phyloP scores from a whole-genome alignment of 441 rosid genomes.

The Adansonia rubrostipa region DNA sequence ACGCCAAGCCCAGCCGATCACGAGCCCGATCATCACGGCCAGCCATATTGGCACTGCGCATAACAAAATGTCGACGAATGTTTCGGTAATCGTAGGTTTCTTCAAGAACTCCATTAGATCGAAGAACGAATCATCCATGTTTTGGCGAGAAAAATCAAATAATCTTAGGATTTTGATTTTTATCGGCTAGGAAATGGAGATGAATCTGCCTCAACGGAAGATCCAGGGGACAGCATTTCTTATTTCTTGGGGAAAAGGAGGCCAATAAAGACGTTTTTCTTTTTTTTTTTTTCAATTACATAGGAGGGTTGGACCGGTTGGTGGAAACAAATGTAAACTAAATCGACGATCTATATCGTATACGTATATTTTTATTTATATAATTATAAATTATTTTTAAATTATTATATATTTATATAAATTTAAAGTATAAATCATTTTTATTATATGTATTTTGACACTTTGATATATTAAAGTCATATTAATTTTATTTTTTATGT shows the following conservation, averaged over 20 bases:
- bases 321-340: too few species aligned
- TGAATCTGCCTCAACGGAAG: constrained; percentile 14
- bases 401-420: too few species aligned
- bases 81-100: constrained; percentile 75
- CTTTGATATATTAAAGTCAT: too few species aligned
- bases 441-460: too few species aligned
- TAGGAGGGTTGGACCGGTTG: too few species aligned
- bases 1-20: constrained; percentile 99
- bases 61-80: constrained; percentile 92
- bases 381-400: too few species aligned
- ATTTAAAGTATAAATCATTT: too few species aligned
- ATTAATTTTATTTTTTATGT: too few species aligned
- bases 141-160: constrained; percentile 19
- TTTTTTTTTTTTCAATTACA: background rate
- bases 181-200: constrained; percentile 25
- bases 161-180: background rate
- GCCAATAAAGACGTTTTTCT: background rate
- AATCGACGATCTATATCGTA: background rate
- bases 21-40: constrained; percentile 92
- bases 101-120: constrained; percentile 69
- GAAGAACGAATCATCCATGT: constrained; percentile 68
- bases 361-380: too few species aligned
- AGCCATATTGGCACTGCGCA: constrained; percentile 99
- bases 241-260: background rate
- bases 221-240: background rate